Conservation (phyloP, 805 yeast genomes). For the Spathaspora sp. region DNA sequence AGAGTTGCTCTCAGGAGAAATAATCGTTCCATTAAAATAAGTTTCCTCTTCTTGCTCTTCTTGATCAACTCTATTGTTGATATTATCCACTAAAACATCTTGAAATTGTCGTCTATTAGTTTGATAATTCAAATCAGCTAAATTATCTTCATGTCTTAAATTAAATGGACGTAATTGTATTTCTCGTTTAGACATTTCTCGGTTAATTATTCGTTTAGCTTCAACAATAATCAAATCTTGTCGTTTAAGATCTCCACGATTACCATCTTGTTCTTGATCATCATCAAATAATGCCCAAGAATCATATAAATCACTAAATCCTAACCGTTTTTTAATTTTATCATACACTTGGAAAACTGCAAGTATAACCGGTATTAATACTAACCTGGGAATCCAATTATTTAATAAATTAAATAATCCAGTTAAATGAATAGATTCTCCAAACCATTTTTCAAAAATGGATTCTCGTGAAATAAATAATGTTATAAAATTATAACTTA, state of each 20-base stretch:
- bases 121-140: slow-evolving; percentile 26
- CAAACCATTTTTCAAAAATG: slow-evolving; percentile 69
- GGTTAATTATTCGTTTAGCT: slow-evolving; percentile 36
- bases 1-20: background rate
- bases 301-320: slow-evolving; percentile 36
- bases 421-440: slow-evolving; percentile 70
- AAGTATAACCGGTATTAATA: slow-evolving; percentile 65
- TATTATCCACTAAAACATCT: slow-evolving; percentile 12
- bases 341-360: slow-evolving; percentile 69
- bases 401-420: slow-evolving; percentile 71
- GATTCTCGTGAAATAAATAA: slow-evolving; percentile 51
- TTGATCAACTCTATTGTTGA: slow-evolving; percentile 18
- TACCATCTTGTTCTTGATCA: slow-evolving; percentile 12
- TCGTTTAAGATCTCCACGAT: slow-evolving; percentile 20
- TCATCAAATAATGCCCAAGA: slow-evolving; percentile 38
- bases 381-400: slow-evolving; percentile 70
- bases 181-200: slow-evolving; percentile 29
- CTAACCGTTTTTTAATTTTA: slow-evolving; percentile 41
- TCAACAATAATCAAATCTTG: slow-evolving; percentile 37
- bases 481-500: slow-evolving; percentile 74
- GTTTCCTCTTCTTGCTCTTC: slow-evolving; percentile 8
- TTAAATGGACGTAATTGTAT: slow-evolving; percentile 26
- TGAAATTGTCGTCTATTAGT: slow-evolving; percentile 22
- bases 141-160: slow-evolving; percentile 9
- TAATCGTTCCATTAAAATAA: background rate